Base-by-base conservation (phyloP, 495 filamentous ascomycete species). In the Penicillium lividum region DNA sequence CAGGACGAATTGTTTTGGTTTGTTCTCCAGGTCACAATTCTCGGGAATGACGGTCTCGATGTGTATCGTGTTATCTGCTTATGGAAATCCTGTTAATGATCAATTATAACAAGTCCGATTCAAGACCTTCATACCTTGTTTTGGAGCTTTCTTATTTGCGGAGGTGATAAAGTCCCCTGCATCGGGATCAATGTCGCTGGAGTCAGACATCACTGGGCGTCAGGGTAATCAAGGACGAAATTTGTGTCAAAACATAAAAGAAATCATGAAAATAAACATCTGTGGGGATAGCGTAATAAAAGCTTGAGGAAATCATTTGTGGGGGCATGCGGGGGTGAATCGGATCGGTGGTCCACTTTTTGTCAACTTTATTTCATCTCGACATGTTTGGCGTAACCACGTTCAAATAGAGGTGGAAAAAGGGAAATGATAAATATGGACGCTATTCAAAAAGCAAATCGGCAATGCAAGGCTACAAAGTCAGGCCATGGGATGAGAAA, bases 401-500 rank as follows among this genome's bases (percentile, higher is more conserved):
- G 22, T 22, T 22, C 22, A 22, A 22, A 22, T 22, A 22, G 22
- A 22, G 22, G 22, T 22, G 22, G 22, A 22, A 22, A 22, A 22
- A 22, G 22, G 22, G 22, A 22, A 1, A 22, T 22, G 1, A 22
- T 22, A 22, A 22, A 22, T 22, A 1, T 22, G 22, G 22, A 22
- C 22, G 22, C 22, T 22, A 22, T 22, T 22, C 5, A 33, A 7
- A 31, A 7, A 33, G 31, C 31, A 33, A 33, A 7, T 33, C 3
- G 4, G 38, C 13, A 5, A 40, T 40, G 38, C 13, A 47, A 51
- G 7, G n/a, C 31, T 38, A 52, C 15, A 34, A 36, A 3, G 10
- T 9, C 33, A 52, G 33, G 31, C 33, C 61, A 10, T 34, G 59
- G 25, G 34, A 27, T 13, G 53, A 52, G n/a, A 69, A 59, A 18